Evolutionary conservation across 1,139 yeast species (phyloP).

Genomic region (Candida sp.): DNA sequence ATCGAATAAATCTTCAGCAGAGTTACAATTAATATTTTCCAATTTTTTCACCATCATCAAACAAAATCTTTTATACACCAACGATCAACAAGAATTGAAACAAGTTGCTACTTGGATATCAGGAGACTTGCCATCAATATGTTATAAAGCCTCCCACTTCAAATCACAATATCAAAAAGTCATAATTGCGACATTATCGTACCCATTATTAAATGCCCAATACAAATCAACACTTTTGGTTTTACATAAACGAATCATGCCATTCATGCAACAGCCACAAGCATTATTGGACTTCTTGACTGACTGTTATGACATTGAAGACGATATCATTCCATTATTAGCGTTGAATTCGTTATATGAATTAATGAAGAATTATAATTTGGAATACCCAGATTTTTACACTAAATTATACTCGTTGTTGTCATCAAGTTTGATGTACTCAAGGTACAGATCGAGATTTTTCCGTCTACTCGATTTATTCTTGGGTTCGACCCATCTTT

Average conservation of each 20-base stretch:
- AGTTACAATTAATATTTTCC: constrained; percentile 26
- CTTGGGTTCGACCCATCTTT: constrained; percentile 82
- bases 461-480: constrained; percentile 85
- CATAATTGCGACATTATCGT: constrained; percentile 56
- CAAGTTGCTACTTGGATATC: constrained; percentile 28
- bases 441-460: constrained; percentile 81
- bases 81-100: constrained; percentile 26
- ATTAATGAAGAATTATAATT: constrained; percentile 74
- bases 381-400: constrained; percentile 93
- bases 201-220: constrained; percentile 51
- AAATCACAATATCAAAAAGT: constrained; percentile 66
- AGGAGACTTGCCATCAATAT: constrained; percentile 49
- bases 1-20: constrained; percentile 11
- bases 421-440: constrained; percentile 71
- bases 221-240: constrained; percentile 68
- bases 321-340: constrained; percentile 70
- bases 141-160: constrained; percentile 56
- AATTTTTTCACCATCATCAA: constrained; percentile 39
- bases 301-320: constrained; percentile 65
- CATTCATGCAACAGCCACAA: constrained; percentile 77
- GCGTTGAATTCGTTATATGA: constrained; percentile 88
- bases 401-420: constrained; percentile 76
- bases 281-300: constrained; percentile 90
- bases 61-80: constrained; percentile 20
- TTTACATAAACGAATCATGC: constrained; percentile 81